Base-by-base conservation (phyloP, 768 basidiomycete species). In the Agrocybe praecox region DNA sequence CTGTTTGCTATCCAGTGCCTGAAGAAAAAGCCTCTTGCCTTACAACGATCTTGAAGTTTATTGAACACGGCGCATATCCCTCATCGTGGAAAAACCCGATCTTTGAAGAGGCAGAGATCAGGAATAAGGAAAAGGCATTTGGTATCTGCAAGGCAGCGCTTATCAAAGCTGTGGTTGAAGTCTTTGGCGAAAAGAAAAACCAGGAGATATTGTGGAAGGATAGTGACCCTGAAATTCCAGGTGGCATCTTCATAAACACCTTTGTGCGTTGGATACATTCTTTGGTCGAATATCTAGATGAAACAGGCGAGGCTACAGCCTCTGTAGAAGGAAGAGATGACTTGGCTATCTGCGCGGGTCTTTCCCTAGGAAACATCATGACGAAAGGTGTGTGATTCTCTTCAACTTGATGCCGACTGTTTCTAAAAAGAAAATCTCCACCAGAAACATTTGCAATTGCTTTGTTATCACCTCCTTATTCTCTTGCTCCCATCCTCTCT, bases 131-230 rank as follows among this genome's bases (percentile, higher is more conserved):
- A 68, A 89, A 89, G 67, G 79, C 81, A 2, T 89, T 96, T 59
- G 85, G 87, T 61, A 82, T 87, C 24, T 92, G 92, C 74, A 96
- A 95, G 72, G 89, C 88, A 3, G 92, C 91, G 0, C 76, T 94
- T 9, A 87, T 94, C 70, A 93, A 94, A 64, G 84, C 89, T 2
- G 83, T 95, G 15, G 92, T 96, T 24, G 93, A 94, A 65, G 85
- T 90, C 40, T 85, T 91, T 9, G 92, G 92, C 36, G 90, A 93
- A 67, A 89, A 90, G 59, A 83, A 80, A 61, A 93, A 91, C 61
- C 82, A 82, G 58, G 87, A 92, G 49, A 82, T 87, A 8, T 74
- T 94, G n/a, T 93, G 90, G 86, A 85, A 88, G 60, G 80, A 83
- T 44, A 81, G 78, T 18, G 81, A 85, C 48, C 70, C 75, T 26